Conservation (phyloP, 1,284 basidiomycete genomes). For the Peniophora sp. region DNA sequence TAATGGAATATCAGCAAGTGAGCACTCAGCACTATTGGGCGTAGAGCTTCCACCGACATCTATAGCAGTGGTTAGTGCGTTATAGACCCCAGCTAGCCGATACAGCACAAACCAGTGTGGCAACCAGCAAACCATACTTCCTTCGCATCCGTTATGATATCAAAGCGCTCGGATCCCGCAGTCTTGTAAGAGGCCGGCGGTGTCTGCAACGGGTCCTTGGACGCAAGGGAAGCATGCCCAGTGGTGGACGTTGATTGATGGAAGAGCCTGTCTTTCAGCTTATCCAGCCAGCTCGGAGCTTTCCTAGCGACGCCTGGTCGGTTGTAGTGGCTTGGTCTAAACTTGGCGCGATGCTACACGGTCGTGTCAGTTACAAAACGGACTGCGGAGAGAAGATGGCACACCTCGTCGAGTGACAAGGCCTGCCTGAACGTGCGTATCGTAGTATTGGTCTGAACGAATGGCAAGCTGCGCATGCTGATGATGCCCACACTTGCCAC, state of each 20-base stretch:
- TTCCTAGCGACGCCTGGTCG: conserved; percentile 19
- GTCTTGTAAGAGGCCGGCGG: no score
- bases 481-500: conserved; percentile 60
- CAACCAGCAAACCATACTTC: conserved; percentile 64
- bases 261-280: no score
- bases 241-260: no score
- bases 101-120: no score
- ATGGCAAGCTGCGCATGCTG: conserved; percentile 47
- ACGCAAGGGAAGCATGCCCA: no score
- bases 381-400: conserved; percentile 6
- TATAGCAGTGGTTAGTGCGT: conserved; percentile 19
- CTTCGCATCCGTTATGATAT: conserved; percentile 33
- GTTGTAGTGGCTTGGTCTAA: conserved; percentile 45
- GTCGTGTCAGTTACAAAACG: neutral
- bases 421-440: conserved; percentile 59
- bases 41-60: conserved; percentile 66
- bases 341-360: conserved; percentile 42
- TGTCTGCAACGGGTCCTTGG: no score
- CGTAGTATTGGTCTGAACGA: conserved; percentile 46
- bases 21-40: conserved; percentile 29
- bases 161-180: neutral
- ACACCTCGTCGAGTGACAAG: conserved; percentile 55
- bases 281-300: no score
- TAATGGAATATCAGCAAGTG: conserved; percentile 53
- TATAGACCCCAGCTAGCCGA: no score